phyloP scores from a whole-genome alignment of 306 rosid genomes.

The Castanea sativa region DNA sequence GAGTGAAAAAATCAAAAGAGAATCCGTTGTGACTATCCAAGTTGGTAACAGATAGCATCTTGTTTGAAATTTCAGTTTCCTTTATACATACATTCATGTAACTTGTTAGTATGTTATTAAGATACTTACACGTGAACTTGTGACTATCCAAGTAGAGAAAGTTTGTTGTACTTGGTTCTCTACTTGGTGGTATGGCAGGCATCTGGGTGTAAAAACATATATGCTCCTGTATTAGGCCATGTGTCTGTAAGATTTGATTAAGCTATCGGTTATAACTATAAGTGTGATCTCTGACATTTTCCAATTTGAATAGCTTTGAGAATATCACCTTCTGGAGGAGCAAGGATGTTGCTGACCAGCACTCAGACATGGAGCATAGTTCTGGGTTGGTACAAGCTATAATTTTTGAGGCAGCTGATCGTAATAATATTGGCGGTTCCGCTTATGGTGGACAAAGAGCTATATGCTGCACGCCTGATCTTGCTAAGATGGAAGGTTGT shows the following conservation, averaged over 20 bases:
- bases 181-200: not conserved
- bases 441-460: slow-evolving; percentile 97
- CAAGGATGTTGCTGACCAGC: slow-evolving; percentile 48
- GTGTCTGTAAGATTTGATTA: not conserved
- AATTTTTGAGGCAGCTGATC: slow-evolving; percentile 92
- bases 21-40: not conserved
- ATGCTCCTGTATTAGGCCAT: not conserved
- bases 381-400: slow-evolving; percentile 61
- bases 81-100: not conserved
- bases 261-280: not conserved
- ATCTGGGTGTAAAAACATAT: not conserved
- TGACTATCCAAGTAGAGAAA: not conserved
- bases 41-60: not conserved
- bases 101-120: not conserved
- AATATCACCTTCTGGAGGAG: slow-evolving; percentile 78
- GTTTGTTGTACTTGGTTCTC: not conserved
- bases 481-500: slow-evolving; percentile 87
- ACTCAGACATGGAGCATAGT: slow-evolving; percentile 41
- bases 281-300: slow-evolving; percentile 22
- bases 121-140: too few species aligned
- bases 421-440: slow-evolving; percentile 89
- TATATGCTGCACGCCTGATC: slow-evolving; percentile 90
- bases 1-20: not conserved
- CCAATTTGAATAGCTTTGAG: slow-evolving; percentile 53
- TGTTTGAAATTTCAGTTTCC: not conserved